phyloP scores from a whole-genome alignment of 495 filamentous ascomycete species.

The Penicillium paxilli region DNA sequence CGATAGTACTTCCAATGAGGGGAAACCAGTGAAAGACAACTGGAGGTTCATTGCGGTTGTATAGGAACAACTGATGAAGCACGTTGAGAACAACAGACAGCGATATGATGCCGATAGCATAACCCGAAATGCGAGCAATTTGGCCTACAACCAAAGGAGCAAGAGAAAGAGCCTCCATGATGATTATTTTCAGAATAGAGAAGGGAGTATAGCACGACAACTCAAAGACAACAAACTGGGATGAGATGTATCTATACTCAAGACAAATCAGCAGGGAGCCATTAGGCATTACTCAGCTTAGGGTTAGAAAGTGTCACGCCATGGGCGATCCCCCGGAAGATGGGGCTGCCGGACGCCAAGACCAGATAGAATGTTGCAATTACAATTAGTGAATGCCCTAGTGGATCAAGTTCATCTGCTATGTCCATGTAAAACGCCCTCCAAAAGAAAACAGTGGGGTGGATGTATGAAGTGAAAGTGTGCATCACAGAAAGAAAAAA shows the following conservation, averaged over 20 bases:
- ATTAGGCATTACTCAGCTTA: conserved; percentile 24
- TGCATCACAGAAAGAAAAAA: too few species aligned
- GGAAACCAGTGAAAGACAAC: conserved; percentile 85
- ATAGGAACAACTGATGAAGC: conserved; percentile 65
- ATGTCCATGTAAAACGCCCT: neutral
- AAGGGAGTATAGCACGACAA: neutral
- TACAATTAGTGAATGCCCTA: neutral
- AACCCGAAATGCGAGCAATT: conserved; percentile 21
- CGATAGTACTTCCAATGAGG: conserved; percentile 73
- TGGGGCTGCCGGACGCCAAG: conserved; percentile 8
- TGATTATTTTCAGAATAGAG: too few species aligned
- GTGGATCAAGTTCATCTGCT: neutral
- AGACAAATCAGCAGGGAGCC: conserved; percentile 21
- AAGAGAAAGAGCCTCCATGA: conserved; percentile 24
- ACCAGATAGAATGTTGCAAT: conserved; percentile 9
- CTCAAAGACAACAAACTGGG: neutral
- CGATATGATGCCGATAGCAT: conserved; percentile 28
- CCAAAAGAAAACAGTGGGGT: neutral
- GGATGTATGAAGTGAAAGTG: too few species aligned
- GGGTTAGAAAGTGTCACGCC: conserved; percentile 11
- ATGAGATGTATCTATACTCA: neutral
- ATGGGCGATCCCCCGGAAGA: conserved; percentile 17
- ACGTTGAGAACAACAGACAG: conserved; percentile 65
- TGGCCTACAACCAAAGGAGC: conserved; percentile 21
- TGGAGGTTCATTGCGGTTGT: conserved; percentile 71